A percentile compares a stretch with the other conserved stretches of the same genome.
These are phyloP conservation scores for Trichomonascus vanleenenianus DNA, from an alignment of 805 yeast genomes.

Conservation along the genomic window DNA sequence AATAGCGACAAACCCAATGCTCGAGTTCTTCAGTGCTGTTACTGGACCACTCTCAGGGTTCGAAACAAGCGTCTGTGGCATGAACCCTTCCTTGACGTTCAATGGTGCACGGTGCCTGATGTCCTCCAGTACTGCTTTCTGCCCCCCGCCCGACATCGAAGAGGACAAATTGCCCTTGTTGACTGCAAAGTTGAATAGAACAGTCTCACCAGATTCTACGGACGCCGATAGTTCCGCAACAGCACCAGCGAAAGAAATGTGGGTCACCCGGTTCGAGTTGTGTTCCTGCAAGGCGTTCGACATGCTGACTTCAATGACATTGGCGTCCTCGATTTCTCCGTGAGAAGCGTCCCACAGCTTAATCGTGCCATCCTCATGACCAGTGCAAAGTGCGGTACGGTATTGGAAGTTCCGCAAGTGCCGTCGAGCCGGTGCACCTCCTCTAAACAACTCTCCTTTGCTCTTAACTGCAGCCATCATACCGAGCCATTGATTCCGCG, in stretches of 20 bases:
- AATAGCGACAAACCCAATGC: conserved; percentile 76
- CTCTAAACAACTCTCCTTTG: conserved; percentile 48
- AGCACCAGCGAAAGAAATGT: conserved; percentile 69
- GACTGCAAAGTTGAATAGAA: conserved; percentile 61
- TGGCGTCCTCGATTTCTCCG: conserved; percentile 55
- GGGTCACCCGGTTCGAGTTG: conserved; percentile 38
- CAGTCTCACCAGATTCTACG: conserved; percentile 61
- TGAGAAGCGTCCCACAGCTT: conserved; percentile 77
- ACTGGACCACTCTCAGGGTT: conserved; percentile 41
- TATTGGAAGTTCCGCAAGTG: conserved; percentile 41
- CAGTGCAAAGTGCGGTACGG: conserved; percentile 63
- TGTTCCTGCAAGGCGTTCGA: conserved; percentile 39
- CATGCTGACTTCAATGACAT: conserved; percentile 53
- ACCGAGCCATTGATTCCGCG: conserved; percentile 70
- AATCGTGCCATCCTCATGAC: conserved; percentile 75
- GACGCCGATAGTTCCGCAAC: conserved; percentile 71
- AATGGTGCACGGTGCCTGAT: conserved; percentile 47
- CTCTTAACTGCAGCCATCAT: conserved; percentile 44
- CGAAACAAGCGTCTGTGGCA: conserved; percentile 45
- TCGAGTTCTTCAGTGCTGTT: conserved; percentile 57
- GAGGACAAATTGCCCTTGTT: conserved; percentile 27
- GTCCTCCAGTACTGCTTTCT: conserved; percentile 24
- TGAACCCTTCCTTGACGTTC: conserved; percentile 48
- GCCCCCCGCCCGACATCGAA: conserved; percentile 18
- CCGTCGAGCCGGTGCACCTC: conserved; percentile 66